Conservation (phyloP, 129 eudicot species). For the Flaveria ramosissima region DNA sequence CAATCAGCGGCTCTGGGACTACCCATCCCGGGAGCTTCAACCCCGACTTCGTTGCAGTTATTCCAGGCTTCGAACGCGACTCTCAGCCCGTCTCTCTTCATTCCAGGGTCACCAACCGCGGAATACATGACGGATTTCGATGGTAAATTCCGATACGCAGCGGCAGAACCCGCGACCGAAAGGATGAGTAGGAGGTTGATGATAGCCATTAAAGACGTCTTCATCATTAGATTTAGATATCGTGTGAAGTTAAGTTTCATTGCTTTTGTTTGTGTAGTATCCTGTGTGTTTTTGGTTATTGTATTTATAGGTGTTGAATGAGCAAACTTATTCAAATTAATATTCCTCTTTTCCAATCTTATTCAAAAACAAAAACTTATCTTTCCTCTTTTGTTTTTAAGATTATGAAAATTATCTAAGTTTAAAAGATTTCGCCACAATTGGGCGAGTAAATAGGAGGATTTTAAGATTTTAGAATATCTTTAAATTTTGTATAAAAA, state of each 20-base stretch:
- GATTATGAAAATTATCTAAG: no score
- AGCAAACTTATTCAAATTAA: constrained; percentile 28
- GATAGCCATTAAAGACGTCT: constrained; percentile 18
- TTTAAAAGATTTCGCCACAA: no score
- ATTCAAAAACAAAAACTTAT: neutral
- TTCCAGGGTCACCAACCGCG: constrained; percentile 86
- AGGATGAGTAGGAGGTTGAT: neutral
- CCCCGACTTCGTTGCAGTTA: constrained; percentile 87
- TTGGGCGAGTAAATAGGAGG: no score
- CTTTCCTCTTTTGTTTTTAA: neutral
- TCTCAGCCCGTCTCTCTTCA: constrained; percentile 71
- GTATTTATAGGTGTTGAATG: neutral
- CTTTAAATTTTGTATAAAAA: no score
- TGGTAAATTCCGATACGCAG: neutral
- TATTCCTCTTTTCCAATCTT: constrained; percentile 3
- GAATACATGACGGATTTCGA: constrained; percentile 27
- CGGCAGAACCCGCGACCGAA: neutral
- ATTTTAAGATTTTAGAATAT: no score
- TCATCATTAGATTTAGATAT: constrained; percentile 4
- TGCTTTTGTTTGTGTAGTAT: neutral
- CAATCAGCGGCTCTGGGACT: constrained; percentile 97
- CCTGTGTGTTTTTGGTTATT: neutral
- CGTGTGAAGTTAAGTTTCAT: constrained; percentile 11
- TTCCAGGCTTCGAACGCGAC: constrained; percentile 90
- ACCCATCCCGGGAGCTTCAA: constrained; percentile 81